These are phyloP conservation scores for Avicennia marina DNA, from an alignment of 257 asterid species.

Conservation along the genomic window DNA sequence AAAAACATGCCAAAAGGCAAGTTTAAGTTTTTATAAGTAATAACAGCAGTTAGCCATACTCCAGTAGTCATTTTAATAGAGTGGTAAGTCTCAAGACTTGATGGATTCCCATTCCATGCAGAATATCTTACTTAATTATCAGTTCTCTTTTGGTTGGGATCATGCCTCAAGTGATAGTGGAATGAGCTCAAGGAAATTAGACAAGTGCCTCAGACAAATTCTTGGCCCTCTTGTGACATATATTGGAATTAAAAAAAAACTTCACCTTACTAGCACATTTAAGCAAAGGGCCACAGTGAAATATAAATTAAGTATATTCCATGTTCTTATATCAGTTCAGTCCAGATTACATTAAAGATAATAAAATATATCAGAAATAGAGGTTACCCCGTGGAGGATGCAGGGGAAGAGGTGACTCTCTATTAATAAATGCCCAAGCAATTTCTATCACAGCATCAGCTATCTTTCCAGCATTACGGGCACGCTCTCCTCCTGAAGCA, in stretches of 20 bases:
- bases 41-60: too few relatives aligned
- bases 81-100: too few relatives aligned
- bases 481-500: constrained; percentile 97
- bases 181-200: not conserved
- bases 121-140: not conserved
- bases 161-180: not conserved
- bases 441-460: constrained; percentile 55
- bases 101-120: too few relatives aligned
- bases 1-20: too few relatives aligned
- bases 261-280: not conserved
- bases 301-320: too few relatives aligned
- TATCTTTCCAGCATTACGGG: constrained; percentile 59
- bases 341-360: not conserved
- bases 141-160: not conserved
- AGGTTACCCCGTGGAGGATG: constrained; percentile 61
- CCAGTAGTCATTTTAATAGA: too few relatives aligned
- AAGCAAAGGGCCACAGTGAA: not conserved
- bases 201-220: not conserved
- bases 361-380: constrained; percentile 10
- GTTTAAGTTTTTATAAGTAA: too few relatives aligned
- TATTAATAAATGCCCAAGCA: constrained; percentile 63
- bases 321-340: too few relatives aligned
- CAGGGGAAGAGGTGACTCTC: constrained; percentile 67
- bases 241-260: not conserved
- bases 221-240: not conserved